A percentile compares a stretch with the other conserved stretches of the same genome.
Conservation (phyloP, 2,329 filamentous ascomycete genomes). For the Paramyrothecium roridum region DNA sequence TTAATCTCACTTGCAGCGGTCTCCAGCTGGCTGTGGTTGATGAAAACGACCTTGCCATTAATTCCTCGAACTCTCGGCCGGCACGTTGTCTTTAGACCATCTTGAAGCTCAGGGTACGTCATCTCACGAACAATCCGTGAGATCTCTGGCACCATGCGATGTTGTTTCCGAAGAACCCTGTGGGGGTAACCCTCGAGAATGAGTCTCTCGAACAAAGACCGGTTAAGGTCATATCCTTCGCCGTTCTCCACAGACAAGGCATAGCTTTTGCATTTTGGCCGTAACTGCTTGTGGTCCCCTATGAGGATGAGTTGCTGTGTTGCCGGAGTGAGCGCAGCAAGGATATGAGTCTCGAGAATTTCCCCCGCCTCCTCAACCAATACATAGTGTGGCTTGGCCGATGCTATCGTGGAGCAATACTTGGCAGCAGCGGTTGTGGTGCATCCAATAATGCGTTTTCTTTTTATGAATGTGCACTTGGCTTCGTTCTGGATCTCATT, state of each 20-base stretch:
- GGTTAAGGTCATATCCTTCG: slow-evolving; percentile 63
- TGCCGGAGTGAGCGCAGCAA: slow-evolving; percentile 53
- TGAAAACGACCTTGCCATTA: slow-evolving; percentile 57
- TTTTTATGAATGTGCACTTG: slow-evolving; percentile 40
- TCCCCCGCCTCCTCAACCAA: slow-evolving; percentile 73
- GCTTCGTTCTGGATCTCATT: slow-evolving; percentile 30
- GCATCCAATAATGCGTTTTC: slow-evolving; percentile 62
- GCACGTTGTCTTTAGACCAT: slow-evolving; percentile 46
- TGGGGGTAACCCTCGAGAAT: slow-evolving; percentile 53
- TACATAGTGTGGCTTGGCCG: slow-evolving; percentile 54
- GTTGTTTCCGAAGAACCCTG: slow-evolving; percentile 56
- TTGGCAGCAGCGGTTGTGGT: slow-evolving; percentile 70
- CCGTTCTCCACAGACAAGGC: slow-evolving; percentile 59
- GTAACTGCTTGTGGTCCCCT: slow-evolving; percentile 70
- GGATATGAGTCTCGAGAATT: slow-evolving; percentile 62
- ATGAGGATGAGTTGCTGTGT: slow-evolving; percentile 67
- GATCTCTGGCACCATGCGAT: slow-evolving; percentile 68
- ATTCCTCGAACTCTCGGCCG: slow-evolving; percentile 54
- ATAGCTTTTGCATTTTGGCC: slow-evolving; percentile 64
- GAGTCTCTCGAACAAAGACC: slow-evolving; percentile 67
- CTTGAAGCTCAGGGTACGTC: slow-evolving; percentile 60
- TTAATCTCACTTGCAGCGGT: slow-evolving; percentile 32
- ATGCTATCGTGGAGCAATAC: slow-evolving; percentile 50
- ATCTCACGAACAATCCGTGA: slow-evolving; percentile 53
- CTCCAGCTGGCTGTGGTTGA: slow-evolving; percentile 61